phyloP scores from a whole-genome alignment of 2,329 filamentous ascomycete species.

The Botrytis sinoallii region DNA sequence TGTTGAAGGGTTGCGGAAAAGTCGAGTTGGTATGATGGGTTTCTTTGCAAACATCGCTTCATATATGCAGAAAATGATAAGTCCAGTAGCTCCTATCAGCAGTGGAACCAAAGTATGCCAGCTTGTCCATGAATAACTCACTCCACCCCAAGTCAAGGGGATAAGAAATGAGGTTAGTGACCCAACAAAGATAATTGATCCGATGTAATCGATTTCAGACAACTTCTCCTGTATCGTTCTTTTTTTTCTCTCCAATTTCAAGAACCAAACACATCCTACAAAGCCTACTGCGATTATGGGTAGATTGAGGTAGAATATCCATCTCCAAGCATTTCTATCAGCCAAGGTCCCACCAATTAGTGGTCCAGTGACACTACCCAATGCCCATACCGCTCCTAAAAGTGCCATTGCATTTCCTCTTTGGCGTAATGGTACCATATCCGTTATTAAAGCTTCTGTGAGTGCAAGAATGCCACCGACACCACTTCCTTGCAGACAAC shows the following conservation, averaged over 20 bases:
- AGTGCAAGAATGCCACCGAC: conserved; percentile 48
- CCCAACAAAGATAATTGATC: conserved; percentile 57
- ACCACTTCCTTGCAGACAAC: conserved; percentile 47
- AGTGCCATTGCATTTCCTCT: conserved; percentile 40
- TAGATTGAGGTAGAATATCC: conserved; percentile 32
- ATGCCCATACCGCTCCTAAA: conserved; percentile 29
- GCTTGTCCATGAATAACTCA: conserved; percentile 60
- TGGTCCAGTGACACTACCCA: conserved; percentile 36
- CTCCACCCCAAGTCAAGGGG: conserved; percentile 57
- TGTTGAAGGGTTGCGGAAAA: conserved; percentile 45
- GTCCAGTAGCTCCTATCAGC: conserved; percentile 49
- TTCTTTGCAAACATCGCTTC: conserved; percentile 38
- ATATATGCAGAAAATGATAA: conserved; percentile 52
- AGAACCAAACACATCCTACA: conserved; percentile 27
- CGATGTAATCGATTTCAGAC: conserved; percentile 56
- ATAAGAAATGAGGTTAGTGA: conserved; percentile 58
- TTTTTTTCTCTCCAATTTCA: conserved; percentile 24
- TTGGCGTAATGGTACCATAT: conserved; percentile 44
- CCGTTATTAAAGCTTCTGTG: conserved; percentile 44
- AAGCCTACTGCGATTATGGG: conserved; percentile 26
- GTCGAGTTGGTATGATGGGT: conserved; percentile 38
- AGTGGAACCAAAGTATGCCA: conserved; percentile 61
- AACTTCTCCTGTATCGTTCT: conserved; percentile 37
- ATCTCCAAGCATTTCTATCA: conserved; percentile 36
- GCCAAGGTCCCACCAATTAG: conserved; percentile 43